These are phyloP conservation scores for Hanseniaspora clermontiae DNA, from an alignment of 805 yeast genomes.

Conservation along the genomic window DNA sequence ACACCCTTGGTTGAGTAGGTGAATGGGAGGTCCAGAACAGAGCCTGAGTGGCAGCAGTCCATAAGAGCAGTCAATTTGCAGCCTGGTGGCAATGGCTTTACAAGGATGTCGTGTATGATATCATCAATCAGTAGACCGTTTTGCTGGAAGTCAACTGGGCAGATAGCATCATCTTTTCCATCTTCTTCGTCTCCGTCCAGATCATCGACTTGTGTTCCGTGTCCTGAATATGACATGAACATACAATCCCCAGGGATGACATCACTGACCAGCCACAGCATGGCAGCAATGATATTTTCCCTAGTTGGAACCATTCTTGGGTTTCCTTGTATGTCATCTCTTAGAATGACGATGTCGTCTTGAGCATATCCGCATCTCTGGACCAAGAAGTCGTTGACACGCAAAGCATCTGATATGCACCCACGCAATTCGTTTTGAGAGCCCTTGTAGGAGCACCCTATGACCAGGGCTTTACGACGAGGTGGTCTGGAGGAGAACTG, in stretches of 20 bases:
- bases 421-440: constrained; percentile 51
- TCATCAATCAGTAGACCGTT: constrained; percentile 66
- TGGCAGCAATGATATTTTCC: constrained; percentile 60
- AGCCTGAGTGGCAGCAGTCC: constrained; percentile 80
- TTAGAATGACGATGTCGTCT: constrained; percentile 47
- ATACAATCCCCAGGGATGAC: constrained; percentile 68
- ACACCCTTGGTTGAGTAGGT: constrained; percentile 74
- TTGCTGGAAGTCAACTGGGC: constrained; percentile 58
- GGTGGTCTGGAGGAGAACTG: constrained; percentile 38
- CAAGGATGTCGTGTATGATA: constrained; percentile 58
- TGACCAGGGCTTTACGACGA: constrained; percentile 57
- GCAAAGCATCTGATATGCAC: constrained; percentile 65
- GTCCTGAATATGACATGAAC: constrained; percentile 77
- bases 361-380: constrained; percentile 35
- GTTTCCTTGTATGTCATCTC: constrained; percentile 41
- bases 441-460: constrained; percentile 72
- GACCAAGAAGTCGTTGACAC: constrained; percentile 36
- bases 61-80: constrained; percentile 66
- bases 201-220: constrained; percentile 67
- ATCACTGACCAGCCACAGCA: constrained; percentile 66
- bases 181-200: constrained; percentile 62
- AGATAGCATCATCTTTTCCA: constrained; percentile 59
- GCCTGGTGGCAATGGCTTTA: constrained; percentile 56
- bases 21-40: constrained; percentile 69
- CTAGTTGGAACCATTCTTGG: constrained; percentile 46